Evolutionary conservation across 805 yeast species (phyloP), one percentile per base, ranked within the genome.

Genomic region (Wickerhamiella spandovensis): DNA sequence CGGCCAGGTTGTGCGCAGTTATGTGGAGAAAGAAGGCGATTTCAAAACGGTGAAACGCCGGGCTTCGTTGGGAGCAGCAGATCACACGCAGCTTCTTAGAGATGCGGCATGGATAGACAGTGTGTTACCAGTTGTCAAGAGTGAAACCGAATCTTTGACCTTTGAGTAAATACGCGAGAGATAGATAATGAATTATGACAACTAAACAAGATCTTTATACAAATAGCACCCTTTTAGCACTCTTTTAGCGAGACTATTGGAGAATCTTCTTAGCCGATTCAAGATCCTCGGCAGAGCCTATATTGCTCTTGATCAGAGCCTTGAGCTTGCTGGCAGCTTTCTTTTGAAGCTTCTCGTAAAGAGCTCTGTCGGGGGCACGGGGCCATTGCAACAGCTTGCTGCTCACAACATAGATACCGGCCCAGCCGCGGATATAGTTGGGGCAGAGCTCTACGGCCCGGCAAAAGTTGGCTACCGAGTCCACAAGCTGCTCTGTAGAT

Each of bases 391-490:
- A 56, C 21, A 50, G 47, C 28, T 49, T 46, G 5, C 49, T 43
- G 25, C 48, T 44, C 22, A 41, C 51, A 1, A 72, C 58, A 42
- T 70, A 71, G 1, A 84, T 65, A 1, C 90, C 89, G 32, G 76
- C 64, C 95, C 95, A 89, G 15, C 86, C 83, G 55, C 86, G 73
- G 20, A 76, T 65, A 62, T 77, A 83, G 30, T 71, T 69, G 44
- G 82, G 83, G 58, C 86, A 80, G 38, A 89, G 69, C 64, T 92
- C 97, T 5, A 87, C 79, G 8, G 88, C 67, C 56, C 94, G 75
- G 49, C 82, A 66, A 55, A 76, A 83, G 59, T 78, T 74, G 57
- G 79, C 70, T 21, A 43, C 44, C 18, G 53, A 48, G 46, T 55
- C 63, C 6, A 39, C 42, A 20, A 63, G 52, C 35, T 55, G 52